A percentile compares a stretch with the other conserved stretches of the same genome.
Conservation (phyloP, 805 yeast species). For the Blastobotrys parvus region DNA sequence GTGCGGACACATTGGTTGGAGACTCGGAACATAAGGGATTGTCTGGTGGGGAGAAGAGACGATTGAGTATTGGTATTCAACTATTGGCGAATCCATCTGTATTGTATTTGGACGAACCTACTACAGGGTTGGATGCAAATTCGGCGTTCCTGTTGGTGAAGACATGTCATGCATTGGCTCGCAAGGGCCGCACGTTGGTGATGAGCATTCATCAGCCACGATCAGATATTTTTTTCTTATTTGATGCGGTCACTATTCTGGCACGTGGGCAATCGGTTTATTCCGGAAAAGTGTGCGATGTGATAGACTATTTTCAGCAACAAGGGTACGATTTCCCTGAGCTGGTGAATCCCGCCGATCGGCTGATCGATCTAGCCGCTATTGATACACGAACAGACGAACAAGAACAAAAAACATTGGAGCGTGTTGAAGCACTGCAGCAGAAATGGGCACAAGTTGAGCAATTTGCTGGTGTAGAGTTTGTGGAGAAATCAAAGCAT, state of each 20-base stretch:
- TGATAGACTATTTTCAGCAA: constrained; percentile 41
- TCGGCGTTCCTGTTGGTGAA: constrained; percentile 59
- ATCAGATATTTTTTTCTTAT: constrained; percentile 59
- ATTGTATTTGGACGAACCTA: constrained; percentile 77
- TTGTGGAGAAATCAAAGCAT: neutral
- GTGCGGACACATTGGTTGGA: constrained; percentile 53
- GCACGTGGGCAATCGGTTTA: constrained; percentile 48
- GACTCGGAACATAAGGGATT: constrained; percentile 47
- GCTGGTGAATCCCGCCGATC: constrained; percentile 55
- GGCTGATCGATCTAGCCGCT: constrained; percentile 47
- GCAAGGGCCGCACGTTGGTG: constrained; percentile 58
- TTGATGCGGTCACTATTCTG: constrained; percentile 60
- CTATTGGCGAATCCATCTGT: constrained; percentile 68
- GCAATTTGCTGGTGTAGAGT: neutral
- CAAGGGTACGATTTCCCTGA: constrained; percentile 40
- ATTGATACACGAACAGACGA: constrained; percentile 39
- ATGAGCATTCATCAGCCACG: constrained; percentile 82
- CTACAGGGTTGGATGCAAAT: constrained; percentile 78
- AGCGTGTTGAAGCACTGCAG: constrained; percentile 30
- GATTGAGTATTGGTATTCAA: constrained; percentile 73
- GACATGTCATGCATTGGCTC: constrained; percentile 51
- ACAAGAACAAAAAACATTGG: constrained; percentile 29
- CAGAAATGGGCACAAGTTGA: constrained; percentile 30
- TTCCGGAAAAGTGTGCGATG: constrained; percentile 38
- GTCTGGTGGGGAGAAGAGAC: constrained; percentile 79